These are phyloP conservation scores for Daedaleopsis sinensis DNA, from an alignment of 768 basidiomycete genomes.

Conservation along the genomic window DNA sequence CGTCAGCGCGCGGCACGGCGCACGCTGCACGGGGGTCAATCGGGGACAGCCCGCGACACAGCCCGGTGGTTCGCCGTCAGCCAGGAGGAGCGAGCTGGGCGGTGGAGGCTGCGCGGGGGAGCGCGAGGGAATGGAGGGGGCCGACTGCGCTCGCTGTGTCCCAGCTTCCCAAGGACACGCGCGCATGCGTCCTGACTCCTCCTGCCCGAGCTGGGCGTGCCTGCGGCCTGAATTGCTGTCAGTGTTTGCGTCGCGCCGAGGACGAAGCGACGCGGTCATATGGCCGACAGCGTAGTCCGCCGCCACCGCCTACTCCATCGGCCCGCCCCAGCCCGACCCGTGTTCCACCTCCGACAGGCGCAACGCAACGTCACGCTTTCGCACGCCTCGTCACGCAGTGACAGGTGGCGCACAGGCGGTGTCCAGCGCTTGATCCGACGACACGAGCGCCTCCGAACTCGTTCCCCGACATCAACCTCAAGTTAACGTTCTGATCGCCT, in stretches of 20 bases:
- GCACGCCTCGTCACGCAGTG: not conserved
- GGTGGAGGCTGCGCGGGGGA: not conserved
- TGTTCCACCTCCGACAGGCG: not conserved
- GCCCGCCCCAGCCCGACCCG: slow-evolving; percentile 6
- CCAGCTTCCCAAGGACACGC: not conserved
- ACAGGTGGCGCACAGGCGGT: not conserved
- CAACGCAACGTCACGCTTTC: not conserved
- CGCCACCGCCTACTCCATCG: slow-evolving; percentile 13
- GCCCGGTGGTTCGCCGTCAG: slow-evolving; percentile 3
- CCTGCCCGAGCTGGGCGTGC: no score
- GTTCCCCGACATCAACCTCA: slow-evolving; percentile 12
- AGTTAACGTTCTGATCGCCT: slow-evolving; percentile 16
- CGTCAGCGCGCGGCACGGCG: slow-evolving; percentile 7
- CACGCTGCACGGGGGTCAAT: slow-evolving; percentile 5
- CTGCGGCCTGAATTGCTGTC: no score
- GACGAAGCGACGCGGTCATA: slow-evolving; percentile 8
- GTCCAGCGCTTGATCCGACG: slow-evolving; percentile 4
- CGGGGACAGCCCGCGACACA: slow-evolving; percentile 7
- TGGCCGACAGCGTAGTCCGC: slow-evolving; percentile 5
- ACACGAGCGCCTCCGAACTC: slow-evolving; percentile 10
- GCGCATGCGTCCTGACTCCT: no score
- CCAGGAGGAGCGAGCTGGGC: slow-evolving; percentile 1
- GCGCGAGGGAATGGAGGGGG: not conserved
- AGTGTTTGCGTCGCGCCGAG: no score
- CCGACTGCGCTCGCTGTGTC: not conserved